Percentiles rank a stretch among this genome's conserved stretches.
These are phyloP conservation scores for Bacidia rubella DNA, from an alignment of 495 filamentous ascomycete species.

Conservation along the genomic window DNA sequence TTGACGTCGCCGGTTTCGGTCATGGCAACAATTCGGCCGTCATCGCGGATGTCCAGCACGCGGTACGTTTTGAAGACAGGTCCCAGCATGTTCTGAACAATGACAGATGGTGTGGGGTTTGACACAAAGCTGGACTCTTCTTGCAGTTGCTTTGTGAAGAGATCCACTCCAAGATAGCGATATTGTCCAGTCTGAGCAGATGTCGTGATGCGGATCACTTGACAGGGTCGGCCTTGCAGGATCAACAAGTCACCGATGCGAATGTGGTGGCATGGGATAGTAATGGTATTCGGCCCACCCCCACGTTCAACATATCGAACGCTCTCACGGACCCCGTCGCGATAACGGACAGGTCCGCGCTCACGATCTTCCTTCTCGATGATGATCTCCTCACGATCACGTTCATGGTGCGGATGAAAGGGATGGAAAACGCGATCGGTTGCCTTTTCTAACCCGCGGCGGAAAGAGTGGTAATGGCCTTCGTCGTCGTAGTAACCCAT, in stretches of 20 bases:
- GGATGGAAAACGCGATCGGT: constrained; percentile 69
- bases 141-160: constrained; percentile 99
- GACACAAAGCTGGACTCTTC: constrained; percentile 97
- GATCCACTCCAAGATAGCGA: constrained; percentile 97
- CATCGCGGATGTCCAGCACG: constrained; percentile 91
- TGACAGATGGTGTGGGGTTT: constrained; percentile 88
- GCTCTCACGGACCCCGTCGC: constrained; percentile 32
- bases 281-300: constrained; percentile 65
- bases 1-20: constrained; percentile 92
- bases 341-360: constrained; percentile 27
- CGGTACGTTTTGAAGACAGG: constrained; percentile 99
- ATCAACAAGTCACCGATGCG: constrained; percentile 97
- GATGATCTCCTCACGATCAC: constrained; percentile 43
- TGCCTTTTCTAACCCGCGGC: constrained; percentile 70
- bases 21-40: constrained; percentile 66
- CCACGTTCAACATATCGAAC: constrained; percentile 43
- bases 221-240: constrained; percentile 97
- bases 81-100: constrained; percentile 98
- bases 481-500: constrained; percentile 99
- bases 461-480: constrained; percentile 90
- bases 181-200: constrained; percentile 97
- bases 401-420: constrained; percentile 40
- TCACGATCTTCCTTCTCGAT: constrained; percentile 31
- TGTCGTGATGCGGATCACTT: constrained; percentile 99
- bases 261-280: constrained; percentile 98